Evolutionary conservation across 2,329 filamentous ascomycete genomes (phyloP), one percentile per base, ranked within the genome.

Genomic region (Piedraia hortae): DNA sequence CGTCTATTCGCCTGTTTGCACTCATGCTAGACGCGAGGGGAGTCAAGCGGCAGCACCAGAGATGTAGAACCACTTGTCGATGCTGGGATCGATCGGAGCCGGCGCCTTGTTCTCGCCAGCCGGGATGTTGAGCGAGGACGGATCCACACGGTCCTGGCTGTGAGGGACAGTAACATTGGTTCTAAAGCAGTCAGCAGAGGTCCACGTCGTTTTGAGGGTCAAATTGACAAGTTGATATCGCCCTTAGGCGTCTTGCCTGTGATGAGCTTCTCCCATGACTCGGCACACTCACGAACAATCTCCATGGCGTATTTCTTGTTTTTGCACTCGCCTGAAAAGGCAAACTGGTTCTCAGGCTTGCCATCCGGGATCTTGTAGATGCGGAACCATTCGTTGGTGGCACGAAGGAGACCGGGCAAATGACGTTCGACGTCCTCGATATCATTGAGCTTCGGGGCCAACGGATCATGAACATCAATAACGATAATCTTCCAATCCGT

Each of bases 21-120:
- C n/a, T n/a, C n/a, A n/a, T n/a, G n/a, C n/a, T n/a, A n/a, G n/a
- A n/a, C n/a, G n/a, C n/a, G n/a, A n/a, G n/a, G n/a, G n/a, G n/a
- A n/a, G n/a, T 10, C 51, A 53, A 31, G 41, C 44, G 32, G 50
- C 51, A 38, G 85, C 85, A 51, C 85, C 85, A 49, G 78, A 90
- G 54, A 97, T 97, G 67, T 93, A 97, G 72, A 97, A 97, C 85
- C 85, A 97, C 68, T 97, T 97, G 66, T 97, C 85, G 45, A 93
- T 90, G 52, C 70, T 88, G 46, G 66, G 62, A 46, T 97, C 85
- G 39, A 97, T 90, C 43, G 82, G 80, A 34, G 70, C 82, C 28
- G 85, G 66, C 25, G 62, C 47, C 27, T 88, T 57, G 42, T 88
- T 69, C 63, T 91, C 62, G 53, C 73, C 58, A 32, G 61, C 44